Evolutionary conservation across 2,329 filamentous ascomycete species (phyloP), one percentile per base, ranked within the genome.

Genomic region (Scedosporium boydii): DNA sequence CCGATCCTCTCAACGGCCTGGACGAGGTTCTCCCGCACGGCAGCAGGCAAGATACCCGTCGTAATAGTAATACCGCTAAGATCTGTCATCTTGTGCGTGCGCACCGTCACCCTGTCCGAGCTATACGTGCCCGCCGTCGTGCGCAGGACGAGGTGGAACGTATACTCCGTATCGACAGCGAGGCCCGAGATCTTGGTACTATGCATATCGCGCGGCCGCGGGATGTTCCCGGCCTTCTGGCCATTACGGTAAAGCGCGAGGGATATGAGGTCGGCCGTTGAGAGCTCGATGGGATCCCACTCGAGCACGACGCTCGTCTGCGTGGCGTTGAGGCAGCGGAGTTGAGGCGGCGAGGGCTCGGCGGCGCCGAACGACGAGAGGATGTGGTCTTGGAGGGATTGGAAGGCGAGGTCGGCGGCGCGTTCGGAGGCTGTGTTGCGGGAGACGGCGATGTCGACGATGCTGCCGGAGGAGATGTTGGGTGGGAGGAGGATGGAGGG

Each of bases 21-120:
- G 57, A 83, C 81, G 21, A 99, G 82, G 65, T 82, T 87, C 67
- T 96, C 91, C 71, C 86, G 87, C 62, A 88, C 79, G 61, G 87
- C 79, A 6, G 84, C 80, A 1, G 93, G 90, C 75, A 99, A 82
- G 68, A 96, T 84, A 59, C 95, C 95, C 0, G 92, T 88, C 2
- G 93, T 96, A 68, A 99, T 90, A 26, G 93, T 98, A 74, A 99
- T 93, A 63, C 95, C 95, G 67, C 89, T 93, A 60, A 99, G 81
- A 74, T 99, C 93, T 46, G 93, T 98, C 93, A 99, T 97, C 80
- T 97, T 96, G 79, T 99, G 95, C 56, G 95, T 99, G 70, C 89
- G 87, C 63, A 96, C 92, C 3, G 84, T 83, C 60, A 99, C 81
- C 73, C 89, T 91, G 67, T 96, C 90, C 72, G 89, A 95, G 65